These are phyloP conservation scores for Rosellinia necatrix DNA, from an alignment of 2,329 filamentous ascomycete genomes.

Conservation along the genomic window DNA sequence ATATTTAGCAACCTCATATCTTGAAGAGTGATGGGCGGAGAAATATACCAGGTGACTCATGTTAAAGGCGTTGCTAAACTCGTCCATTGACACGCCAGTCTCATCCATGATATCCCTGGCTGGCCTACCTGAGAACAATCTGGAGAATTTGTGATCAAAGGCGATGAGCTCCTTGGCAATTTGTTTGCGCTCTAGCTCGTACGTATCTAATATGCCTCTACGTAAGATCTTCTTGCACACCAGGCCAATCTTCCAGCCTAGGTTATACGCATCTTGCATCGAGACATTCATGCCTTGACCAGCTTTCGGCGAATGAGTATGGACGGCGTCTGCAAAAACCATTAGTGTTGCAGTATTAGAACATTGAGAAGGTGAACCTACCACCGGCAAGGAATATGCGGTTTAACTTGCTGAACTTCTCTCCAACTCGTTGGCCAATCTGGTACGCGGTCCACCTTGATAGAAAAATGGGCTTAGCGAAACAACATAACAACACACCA, in stretches of 20 bases:
- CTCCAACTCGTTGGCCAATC: conserved; percentile 68
- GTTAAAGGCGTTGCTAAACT: conserved; percentile 47
- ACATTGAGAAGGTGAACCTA: conserved; percentile 5
- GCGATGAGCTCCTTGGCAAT: conserved; percentile 65
- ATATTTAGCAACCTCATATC: background rate
- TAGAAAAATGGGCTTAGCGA: background rate
- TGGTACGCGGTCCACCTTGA: conserved; percentile 54
- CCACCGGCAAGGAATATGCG: conserved; percentile 72
- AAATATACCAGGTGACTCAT: conserved; percentile 32
- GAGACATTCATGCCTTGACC: conserved; percentile 70
- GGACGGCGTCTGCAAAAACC: conserved; percentile 62
- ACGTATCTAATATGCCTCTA: conserved; percentile 46
- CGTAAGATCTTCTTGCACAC: conserved; percentile 42
- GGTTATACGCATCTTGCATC: conserved; percentile 66
- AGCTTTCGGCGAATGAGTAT: conserved; percentile 74
- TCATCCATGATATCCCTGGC: conserved; percentile 61
- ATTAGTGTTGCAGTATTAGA: background rate
- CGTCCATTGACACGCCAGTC: conserved; percentile 59
- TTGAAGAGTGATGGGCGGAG: background rate
- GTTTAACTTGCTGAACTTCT: conserved; percentile 57
- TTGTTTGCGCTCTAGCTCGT: conserved; percentile 52
- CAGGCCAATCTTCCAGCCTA: conserved; percentile 54
- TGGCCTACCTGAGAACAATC: conserved; percentile 54
- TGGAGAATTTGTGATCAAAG: conserved; percentile 55
- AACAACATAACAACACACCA: no score